These are phyloP conservation scores for Leucogyrophana mollusca DNA, from an alignment of 768 basidiomycete genomes.

Conservation along the genomic window DNA sequence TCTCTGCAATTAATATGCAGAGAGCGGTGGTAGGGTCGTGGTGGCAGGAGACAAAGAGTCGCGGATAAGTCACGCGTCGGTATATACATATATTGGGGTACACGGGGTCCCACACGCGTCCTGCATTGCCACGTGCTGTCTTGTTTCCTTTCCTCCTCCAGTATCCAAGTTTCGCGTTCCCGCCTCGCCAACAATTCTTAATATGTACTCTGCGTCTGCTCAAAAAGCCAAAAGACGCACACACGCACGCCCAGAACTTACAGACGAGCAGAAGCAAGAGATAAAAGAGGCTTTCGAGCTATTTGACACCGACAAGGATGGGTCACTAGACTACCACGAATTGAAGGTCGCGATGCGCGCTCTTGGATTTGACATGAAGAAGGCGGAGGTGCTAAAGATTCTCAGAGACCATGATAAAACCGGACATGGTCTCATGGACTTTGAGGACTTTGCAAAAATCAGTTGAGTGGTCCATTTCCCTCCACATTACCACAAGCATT, in stretches of 20 bases:
- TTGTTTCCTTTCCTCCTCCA: too few species aligned
- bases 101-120: constrained; percentile 31
- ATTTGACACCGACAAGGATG: constrained; percentile 99
- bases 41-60: not conserved
- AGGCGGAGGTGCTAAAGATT: constrained; percentile 95
- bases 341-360: constrained; percentile 99
- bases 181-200: not conserved
- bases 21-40: not conserved
- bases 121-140: constrained; percentile 22
- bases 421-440: constrained; percentile 83
- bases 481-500: not conserved
- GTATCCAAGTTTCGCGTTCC: not conserved
- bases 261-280: constrained; percentile 91
- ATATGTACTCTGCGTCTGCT: constrained; percentile 60
- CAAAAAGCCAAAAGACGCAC: constrained; percentile 74
- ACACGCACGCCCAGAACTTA: constrained; percentile 77
- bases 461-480: constrained; percentile 51
- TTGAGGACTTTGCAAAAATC: constrained; percentile 91
- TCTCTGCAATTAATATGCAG: not conserved
- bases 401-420: constrained; percentile 88
- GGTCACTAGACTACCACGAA: constrained; percentile 95
- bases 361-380: constrained; percentile 96
- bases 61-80: not conserved
- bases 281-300: constrained; percentile 99
- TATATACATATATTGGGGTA: constrained; percentile 2